phyloP scores from a whole-genome alignment of 768 basidiomycete genomes.

The Antrodiella citrinella region DNA sequence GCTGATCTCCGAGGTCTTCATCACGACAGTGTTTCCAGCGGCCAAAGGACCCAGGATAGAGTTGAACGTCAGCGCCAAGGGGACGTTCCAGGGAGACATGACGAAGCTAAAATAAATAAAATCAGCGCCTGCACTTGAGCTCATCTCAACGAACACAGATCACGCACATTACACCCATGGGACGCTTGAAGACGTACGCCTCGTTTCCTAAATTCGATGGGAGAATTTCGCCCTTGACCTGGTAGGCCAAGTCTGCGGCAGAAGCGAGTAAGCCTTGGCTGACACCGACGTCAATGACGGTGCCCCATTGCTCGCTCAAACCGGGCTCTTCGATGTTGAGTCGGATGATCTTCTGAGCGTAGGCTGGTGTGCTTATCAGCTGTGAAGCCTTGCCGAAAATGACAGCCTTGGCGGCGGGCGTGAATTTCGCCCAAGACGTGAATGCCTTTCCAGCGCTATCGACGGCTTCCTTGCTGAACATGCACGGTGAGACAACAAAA shows the following conservation, averaged over 20 bases:
- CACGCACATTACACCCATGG: conserved; percentile 42
- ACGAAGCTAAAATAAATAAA: conserved; percentile 33
- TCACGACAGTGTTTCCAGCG: conserved; percentile 42
- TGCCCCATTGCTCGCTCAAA: conserved; percentile 13
- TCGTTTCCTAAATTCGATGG: conserved; percentile 30
- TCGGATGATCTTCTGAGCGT: conserved; percentile 26
- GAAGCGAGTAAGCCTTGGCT: conserved; percentile 21
- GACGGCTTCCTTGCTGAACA: conserved; percentile 31
- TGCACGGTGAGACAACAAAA: not conserved
- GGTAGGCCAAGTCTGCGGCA: conserved; percentile 27
- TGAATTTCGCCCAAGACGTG: conserved; percentile 34
- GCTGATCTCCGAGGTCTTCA: conserved; percentile 41
- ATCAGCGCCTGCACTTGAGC: too few relatives aligned
- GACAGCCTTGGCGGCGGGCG: conserved; percentile 27
- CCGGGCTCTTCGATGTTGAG: conserved; percentile 30
- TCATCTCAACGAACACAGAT: too few relatives aligned
- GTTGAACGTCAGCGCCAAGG: conserved; percentile 32
- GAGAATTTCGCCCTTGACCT: conserved; percentile 32
- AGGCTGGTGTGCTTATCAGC: conserved; percentile 31
- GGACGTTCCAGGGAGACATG: conserved; percentile 47
- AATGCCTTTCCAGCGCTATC: conserved; percentile 37
- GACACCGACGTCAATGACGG: conserved; percentile 18
- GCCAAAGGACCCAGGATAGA: conserved; percentile 35
- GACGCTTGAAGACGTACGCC: conserved; percentile 31
- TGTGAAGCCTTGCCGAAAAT: conserved; percentile 41